Base-by-base conservation (phyloP, 169 alveolate species). In the Hepatocystis sp. region DNA sequence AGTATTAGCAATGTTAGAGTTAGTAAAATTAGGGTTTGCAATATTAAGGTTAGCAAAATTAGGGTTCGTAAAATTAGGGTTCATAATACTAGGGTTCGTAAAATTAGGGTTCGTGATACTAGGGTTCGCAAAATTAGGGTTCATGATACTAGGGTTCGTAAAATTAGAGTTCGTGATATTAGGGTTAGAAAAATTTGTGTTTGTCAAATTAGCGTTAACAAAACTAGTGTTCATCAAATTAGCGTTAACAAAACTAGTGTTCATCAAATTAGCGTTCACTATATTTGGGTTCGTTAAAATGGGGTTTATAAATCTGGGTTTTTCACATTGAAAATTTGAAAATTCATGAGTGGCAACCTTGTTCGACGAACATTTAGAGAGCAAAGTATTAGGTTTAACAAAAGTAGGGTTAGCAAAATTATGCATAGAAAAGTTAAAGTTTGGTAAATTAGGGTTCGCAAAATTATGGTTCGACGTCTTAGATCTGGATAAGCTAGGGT, bases 271-370 rank as follows among this genome's bases (percentile, higher is more conserved):
- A 53, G 68, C 21, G 44, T 67, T 67, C 3, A 40, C 61, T 30
- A 67, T 53, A 25, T 67, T 67, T 19, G 55, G 55, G 56, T 67
- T 67, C 32, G 32, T 67, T 61, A 46, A 17, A 36, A 53, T 67
- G 27, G 51, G 44, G 7, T 47, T 61, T n/a, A n/a, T n/a, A n/a
- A n/a, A n/a, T n/a, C n/a, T n/a, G n/a, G n/a, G n/a, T n/a, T n/a
- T n/a, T n/a, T n/a, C n/a, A n/a, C n/a, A n/a, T n/a, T n/a, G n/a
- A n/a, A n/a, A n/a, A n/a, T n/a, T n/a, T n/a, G n/a, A n/a, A n/a
- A n/a, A n/a, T n/a, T n/a, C n/a, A n/a, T n/a, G n/a, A n/a, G n/a
- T n/a, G n/a, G n/a, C n/a, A n/a, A n/a, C n/a, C n/a, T n/a, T n/a
- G n/a, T n/a, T n/a, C n/a, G n/a, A n/a, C n/a, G n/a, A n/a, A n/a